phyloP scores from a whole-genome alignment of 345 rosid species.

The Gynandropsis gynandra region DNA sequence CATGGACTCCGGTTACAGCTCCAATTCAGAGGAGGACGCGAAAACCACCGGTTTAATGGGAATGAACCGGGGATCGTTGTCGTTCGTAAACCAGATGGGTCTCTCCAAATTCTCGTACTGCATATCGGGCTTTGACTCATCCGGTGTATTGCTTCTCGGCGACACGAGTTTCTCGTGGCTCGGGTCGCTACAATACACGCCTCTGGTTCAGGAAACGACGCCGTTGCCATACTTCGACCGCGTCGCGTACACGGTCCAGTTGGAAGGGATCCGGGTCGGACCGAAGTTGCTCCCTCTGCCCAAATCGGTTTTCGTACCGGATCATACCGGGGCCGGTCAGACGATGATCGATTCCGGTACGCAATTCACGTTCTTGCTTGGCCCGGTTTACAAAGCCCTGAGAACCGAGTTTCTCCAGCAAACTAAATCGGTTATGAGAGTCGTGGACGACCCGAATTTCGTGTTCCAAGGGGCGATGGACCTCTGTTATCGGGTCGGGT shows the following conservation, averaged over 20 bases:
- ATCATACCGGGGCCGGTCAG: conserved; percentile 85
- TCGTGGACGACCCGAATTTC: conserved; percentile 40
- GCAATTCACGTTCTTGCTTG: conserved; percentile 59
- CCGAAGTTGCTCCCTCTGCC: conserved; percentile 37
- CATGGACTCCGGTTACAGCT: conserved; percentile 62
- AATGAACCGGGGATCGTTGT: conserved; percentile 72
- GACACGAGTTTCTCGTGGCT: conserved; percentile 45
- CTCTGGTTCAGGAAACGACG: conserved; percentile 39
- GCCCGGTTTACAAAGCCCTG: conserved; percentile 55
- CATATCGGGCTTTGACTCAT: conserved; percentile 60
- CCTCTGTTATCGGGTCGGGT: conserved; percentile 38
- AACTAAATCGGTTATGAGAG: conserved; percentile 36
- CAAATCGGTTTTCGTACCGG: conserved; percentile 46
- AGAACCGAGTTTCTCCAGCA: conserved; percentile 46
- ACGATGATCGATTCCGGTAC: conserved; percentile 83
- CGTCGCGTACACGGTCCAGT: conserved; percentile 61
- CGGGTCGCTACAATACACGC: conserved; percentile 49
- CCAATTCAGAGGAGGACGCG: conserved; percentile 50
- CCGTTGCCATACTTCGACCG: conserved; percentile 67
- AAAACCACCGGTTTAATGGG: conserved; percentile 73
- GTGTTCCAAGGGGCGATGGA: conserved; percentile 85
- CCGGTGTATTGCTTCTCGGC: conserved; percentile 61
- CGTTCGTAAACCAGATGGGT: conserved; percentile 61
- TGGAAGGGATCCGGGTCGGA: conserved; percentile 59
- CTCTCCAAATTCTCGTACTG: conserved; percentile 69